These are phyloP conservation scores for Trypanosoma mega DNA, from an alignment of 208 protist species.

Conservation along the genomic window DNA sequence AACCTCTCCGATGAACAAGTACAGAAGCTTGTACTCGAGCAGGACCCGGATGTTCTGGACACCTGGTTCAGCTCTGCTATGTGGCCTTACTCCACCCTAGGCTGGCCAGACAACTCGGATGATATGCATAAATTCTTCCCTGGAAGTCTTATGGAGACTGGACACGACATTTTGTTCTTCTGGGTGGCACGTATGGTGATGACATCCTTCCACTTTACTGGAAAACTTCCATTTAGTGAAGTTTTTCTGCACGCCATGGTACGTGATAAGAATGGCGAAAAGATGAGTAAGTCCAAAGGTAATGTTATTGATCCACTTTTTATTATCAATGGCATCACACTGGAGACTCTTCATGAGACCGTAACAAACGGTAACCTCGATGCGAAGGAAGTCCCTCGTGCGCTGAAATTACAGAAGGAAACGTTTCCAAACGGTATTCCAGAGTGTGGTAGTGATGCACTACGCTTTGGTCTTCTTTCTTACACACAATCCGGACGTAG, in stretches of 20 bases:
- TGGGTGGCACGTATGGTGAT: conserved; percentile 99
- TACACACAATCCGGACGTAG: conserved; percentile 94
- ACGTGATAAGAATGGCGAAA: conserved; percentile 98
- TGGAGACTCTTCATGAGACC: conserved; percentile 93
- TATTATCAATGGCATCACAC: conserved; percentile 97
- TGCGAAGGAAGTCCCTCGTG: conserved; percentile 90
- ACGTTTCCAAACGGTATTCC: conserved; percentile 96
- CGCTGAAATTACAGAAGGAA: conserved; percentile 90
- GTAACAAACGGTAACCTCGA: conserved; percentile 94
- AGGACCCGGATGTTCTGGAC: conserved; percentile 99
- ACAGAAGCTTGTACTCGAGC: conserved; percentile 58
- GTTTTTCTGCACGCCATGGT: conserved; percentile 99
- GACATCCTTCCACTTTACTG: conserved; percentile 96
- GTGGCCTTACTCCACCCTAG: conserved; percentile 98
- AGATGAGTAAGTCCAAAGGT: conserved; percentile 99
- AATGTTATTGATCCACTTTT: conserved; percentile 99
- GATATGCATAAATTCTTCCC: conserved; percentile 98
- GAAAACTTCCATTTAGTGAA: conserved; percentile 95
- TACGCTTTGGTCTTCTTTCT: conserved; percentile 98
- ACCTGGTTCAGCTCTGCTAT: conserved; percentile 99
- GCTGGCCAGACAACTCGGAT: conserved; percentile 93
- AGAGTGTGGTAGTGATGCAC: conserved; percentile 99
- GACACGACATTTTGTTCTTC: conserved; percentile 99
- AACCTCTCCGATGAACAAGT: conserved; percentile 63
- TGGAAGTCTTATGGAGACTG: conserved; percentile 97